Evolutionary conservation across 2,329 filamentous ascomycete species (phyloP), one percentile per base, ranked within the genome.

Genomic region (Trichoderma sp.): DNA sequence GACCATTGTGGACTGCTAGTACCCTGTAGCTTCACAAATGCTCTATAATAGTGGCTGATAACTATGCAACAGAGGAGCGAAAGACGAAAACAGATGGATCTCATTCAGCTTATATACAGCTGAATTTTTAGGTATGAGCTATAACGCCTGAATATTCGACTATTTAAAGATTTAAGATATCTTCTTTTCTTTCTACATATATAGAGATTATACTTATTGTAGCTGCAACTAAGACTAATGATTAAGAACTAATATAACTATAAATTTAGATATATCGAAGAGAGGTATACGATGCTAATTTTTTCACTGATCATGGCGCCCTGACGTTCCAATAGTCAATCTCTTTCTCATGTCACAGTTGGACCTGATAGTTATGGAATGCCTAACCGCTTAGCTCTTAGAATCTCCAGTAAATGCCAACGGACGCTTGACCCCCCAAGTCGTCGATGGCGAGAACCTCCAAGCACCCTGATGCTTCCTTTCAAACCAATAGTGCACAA

Each of bases 401-500:
- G 47, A 24, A 24, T 53, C 21, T 14, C 47, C 47, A 24, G 47
- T 53, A 53, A 53, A 53, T 24, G 21, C 11, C 5, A 53, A 3
- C 11, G 47, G 47, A 24, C 47, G 47, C 47, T 21, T 53, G 9
- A 6, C 11, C 11, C 47, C 47, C 47, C 47, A 53, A 14, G 47
- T 53, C 9, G 47, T 53, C 47, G 47, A 53, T 24, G 47, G 47
- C n/a, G 47, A 53, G 47, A 53, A 53, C 21, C 47, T 53, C 47
- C 47, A 53, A 24, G 47, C 47, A 21, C 47, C 47, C n/a, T 21
- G 47, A 24, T 53, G 47, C 47, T 53, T 53, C 21, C 47, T 53
- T 53, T 53, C 47, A 53, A 53, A 53, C 9, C 21, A 53, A 53
- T 53, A 53, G 47, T 53, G 47, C 21, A 53, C 47, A 53, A 53